These are phyloP conservation scores for Triticum turgidum DNA, from an alignment of 176 grass and related monocot genomes.

Conservation along the genomic window DNA sequence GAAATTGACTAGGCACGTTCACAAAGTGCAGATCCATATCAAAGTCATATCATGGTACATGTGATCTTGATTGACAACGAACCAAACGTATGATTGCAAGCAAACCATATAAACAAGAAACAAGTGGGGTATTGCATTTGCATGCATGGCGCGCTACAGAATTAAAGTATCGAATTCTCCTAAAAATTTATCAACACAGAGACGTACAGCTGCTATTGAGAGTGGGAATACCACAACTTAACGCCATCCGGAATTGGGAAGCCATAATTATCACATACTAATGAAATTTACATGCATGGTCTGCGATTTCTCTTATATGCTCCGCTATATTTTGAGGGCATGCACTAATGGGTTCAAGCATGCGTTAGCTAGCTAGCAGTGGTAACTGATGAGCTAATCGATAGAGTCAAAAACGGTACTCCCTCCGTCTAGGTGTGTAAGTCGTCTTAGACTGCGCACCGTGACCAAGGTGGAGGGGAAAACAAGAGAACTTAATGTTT, in stretches of 20 bases:
- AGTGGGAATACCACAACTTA: background rate
- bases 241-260: background rate
- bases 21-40: conserved; percentile 16
- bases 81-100: background rate
- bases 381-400: background rate
- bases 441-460: too few relatives aligned
- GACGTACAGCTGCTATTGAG: background rate
- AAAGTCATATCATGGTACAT: conserved; percentile 7
- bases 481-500: too few relatives aligned
- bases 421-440: too few relatives aligned
- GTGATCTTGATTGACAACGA: background rate
- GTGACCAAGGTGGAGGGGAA: too few relatives aligned
- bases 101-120: background rate
- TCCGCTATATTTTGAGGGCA: background rate
- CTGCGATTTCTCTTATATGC: background rate
- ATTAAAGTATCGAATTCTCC: background rate
- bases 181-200: background rate
- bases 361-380: background rate
- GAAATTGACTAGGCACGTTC: background rate
- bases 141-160: background rate
- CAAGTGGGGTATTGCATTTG: background rate
- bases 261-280: background rate
- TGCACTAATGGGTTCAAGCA: background rate
- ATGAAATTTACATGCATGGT: background rate
- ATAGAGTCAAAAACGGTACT: background rate